Percentiles rank a stretch among this genome's conserved stretches.
These are phyloP conservation scores for Colletotrichum agaves DNA, from an alignment of 2,329 filamentous ascomycete genomes.

Conservation along the genomic window DNA sequence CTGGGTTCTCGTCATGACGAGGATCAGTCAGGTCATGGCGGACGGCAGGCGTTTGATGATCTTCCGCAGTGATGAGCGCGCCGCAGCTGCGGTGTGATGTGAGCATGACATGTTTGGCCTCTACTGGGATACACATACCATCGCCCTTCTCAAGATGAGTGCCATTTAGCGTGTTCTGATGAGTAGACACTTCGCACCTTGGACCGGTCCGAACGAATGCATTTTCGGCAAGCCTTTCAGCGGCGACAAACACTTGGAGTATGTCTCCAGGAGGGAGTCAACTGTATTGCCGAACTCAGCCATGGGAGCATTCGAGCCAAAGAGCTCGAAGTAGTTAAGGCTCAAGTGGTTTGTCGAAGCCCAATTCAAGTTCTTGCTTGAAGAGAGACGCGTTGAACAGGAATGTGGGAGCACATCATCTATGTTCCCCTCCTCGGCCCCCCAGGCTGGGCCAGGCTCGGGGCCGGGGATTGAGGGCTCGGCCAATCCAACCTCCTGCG, in stretches of 20 bases:
- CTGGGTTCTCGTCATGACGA: constrained; percentile 47
- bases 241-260: constrained; percentile 57
- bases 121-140: constrained; percentile 48
- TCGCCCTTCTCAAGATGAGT: constrained; percentile 58
- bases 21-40: constrained; percentile 53
- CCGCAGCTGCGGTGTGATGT: constrained; percentile 45
- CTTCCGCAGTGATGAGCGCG: constrained; percentile 52
- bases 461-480: not conserved
- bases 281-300: constrained; percentile 57
- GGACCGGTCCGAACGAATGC: constrained; percentile 52
- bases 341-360: too few relatives aligned
- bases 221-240: constrained; percentile 51
- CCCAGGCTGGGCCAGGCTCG: not conserved
- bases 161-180: constrained; percentile 53
- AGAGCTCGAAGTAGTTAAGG: not conserved
- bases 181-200: constrained; percentile 56
- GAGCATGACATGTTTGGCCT: not conserved
- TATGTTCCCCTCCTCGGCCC: not conserved
- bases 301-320: constrained; percentile 39
- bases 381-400: not conserved
- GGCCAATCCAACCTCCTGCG: not conserved
- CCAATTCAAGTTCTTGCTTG: too few relatives aligned
- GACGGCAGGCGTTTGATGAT: constrained; percentile 56
- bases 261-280: constrained; percentile 57
- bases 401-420: not conserved